Base-by-base conservation (phyloP, 345 rosid species). In the Syzygium jambos region DNA sequence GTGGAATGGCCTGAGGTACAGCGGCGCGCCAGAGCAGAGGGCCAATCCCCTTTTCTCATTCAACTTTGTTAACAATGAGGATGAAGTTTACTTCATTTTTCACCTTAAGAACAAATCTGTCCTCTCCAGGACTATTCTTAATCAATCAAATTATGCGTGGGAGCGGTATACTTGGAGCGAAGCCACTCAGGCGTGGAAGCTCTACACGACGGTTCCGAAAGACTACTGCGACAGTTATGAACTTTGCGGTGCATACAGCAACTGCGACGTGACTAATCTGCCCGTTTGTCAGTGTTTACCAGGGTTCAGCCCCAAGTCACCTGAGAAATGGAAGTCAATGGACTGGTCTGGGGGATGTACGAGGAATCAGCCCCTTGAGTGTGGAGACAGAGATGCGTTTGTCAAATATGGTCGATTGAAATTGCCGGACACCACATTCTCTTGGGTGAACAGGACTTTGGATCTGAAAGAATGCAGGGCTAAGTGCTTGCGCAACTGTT, bases 1-100 rank as follows among this genome's bases (percentile, higher is more conserved):
- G 0, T 94, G 95, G 95, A 93, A 93, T 86, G 95, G 95, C 9
- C 17, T 68, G 11, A 87, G 92, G 86, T 93, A 90, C 85, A 91
- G 94, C 85, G 95, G 94, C 17, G 91, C 90, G 5, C 93, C 94
- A 14, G 91, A 90, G 57, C 89, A 89, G 89, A 61, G 85, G 83
- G 59, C 89, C 27, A 84, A 91, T 54, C 85, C 89, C 53, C 23
- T 87, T 82, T 89, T 93, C 17, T 63, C 56, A 11, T 91, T 86
- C 84, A 30, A 38, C 43, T 92, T 94, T 85, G 86, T 91, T 5
- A 52, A 85, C 6, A 65, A 86, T 29, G 59, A 88, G 83, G 85
- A 91, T 2, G 93, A 90, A 80, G 89, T 91, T 34, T 91, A 88
- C 87, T 91, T 84, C 89, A 87, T 87, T 9, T 91, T 78, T 85